A percentile compares a stretch with the other conserved stretches of the same genome.
These are phyloP conservation scores for Hyparrhenia diplandra DNA, from an alignment of 176 grass and related monocot genomes.

Conservation along the genomic window DNA sequence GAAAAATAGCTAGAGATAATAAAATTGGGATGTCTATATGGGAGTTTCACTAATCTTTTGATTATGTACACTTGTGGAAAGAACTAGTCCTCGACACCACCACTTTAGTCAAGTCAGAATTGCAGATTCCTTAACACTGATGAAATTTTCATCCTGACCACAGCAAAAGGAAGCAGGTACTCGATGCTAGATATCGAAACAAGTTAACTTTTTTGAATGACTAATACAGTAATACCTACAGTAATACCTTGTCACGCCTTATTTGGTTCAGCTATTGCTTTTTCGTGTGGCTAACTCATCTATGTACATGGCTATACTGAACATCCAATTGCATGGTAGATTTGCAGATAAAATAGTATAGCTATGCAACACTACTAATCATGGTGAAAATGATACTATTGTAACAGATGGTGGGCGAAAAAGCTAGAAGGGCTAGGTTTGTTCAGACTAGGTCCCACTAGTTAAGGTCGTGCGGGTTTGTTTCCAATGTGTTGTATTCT, in stretches of 20 bases:
- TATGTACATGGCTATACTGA: neutral
- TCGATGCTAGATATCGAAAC: neutral
- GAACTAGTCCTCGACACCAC: neutral
- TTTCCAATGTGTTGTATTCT: too few relatives aligned
- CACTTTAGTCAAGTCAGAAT: neutral
- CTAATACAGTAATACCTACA: too few relatives aligned
- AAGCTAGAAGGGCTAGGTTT: too few relatives aligned
- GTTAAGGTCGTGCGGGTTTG: too few relatives aligned
- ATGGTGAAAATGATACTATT: neutral
- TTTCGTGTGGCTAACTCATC: neutral
- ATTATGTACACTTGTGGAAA: neutral
- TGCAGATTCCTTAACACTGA: neutral
- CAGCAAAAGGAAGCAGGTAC: conserved; percentile 8
- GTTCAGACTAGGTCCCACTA: too few relatives aligned
- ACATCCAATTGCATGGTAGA: neutral
- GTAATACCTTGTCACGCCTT: neutral
- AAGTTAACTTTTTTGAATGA: neutral
- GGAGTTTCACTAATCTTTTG: neutral
- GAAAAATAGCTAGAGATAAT: neutral
- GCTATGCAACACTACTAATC: neutral
- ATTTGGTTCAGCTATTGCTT: neutral
- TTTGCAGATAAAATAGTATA: neutral
- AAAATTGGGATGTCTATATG: neutral
- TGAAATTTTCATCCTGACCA: neutral
- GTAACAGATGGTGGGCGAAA: too few relatives aligned